These are phyloP conservation scores for Ophiostoma ips DNA, from an alignment of 2,329 filamentous ascomycete species.

Conservation along the genomic window DNA sequence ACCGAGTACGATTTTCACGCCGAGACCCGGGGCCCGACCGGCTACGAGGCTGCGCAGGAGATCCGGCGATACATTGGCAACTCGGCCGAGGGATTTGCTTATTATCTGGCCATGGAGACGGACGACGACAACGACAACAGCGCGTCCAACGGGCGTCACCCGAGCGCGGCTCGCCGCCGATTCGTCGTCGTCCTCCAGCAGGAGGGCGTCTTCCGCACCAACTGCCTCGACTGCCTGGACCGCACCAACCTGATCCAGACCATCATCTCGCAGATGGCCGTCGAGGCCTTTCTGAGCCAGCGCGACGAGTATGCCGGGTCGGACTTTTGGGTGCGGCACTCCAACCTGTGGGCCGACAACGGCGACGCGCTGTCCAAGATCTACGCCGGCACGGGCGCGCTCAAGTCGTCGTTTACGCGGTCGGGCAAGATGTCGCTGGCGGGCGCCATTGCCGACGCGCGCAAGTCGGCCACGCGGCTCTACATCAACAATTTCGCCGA, in stretches of 20 bases:
- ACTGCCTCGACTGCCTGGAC: conserved; percentile 91
- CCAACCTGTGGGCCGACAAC: conserved; percentile 92
- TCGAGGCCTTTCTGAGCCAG: conserved; percentile 71
- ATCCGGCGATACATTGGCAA: conserved; percentile 66
- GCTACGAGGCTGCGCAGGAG: conserved; percentile 80
- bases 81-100: conserved; percentile 81
- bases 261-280: conserved; percentile 84
- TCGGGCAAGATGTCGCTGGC: conserved; percentile 92
- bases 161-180: conserved; percentile 21
- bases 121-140: conserved; percentile 34
- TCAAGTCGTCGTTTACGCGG: conserved; percentile 91
- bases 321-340: conserved; percentile 88
- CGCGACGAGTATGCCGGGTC: conserved; percentile 52
- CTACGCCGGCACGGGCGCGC: conserved; percentile 87
- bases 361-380: conserved; percentile 89
- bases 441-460: conserved; percentile 83
- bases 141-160: not conserved
- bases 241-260: conserved; percentile 94
- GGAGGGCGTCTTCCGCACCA: conserved; percentile 89
- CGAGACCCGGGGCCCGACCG: conserved; percentile 71
- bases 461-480: conserved; percentile 84
- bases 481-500: conserved; percentile 98
- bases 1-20: conserved; percentile 97
- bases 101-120: conserved; percentile 67
- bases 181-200: conserved; percentile 70